Percentiles rank a stretch among this genome's conserved stretches.
Conservation (phyloP, 2,329 filamentous ascomycete species). For the Alternaria longipes region DNA sequence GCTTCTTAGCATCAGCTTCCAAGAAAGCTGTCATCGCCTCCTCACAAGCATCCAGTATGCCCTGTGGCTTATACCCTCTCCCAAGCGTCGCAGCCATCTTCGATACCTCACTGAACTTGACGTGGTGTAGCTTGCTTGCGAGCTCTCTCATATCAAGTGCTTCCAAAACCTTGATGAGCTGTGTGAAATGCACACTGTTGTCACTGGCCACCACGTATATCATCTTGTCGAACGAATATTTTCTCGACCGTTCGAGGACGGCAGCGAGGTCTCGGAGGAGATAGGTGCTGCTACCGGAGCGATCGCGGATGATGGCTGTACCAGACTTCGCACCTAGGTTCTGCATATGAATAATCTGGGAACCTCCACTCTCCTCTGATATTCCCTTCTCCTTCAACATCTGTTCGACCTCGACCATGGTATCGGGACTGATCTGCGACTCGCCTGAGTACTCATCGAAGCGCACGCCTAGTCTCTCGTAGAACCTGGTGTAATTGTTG, state of each 20-base stretch:
- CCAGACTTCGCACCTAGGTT: slow-evolving; percentile 76
- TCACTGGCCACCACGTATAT: slow-evolving; percentile 79
- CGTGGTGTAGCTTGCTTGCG: slow-evolving; percentile 73
- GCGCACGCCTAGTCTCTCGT: slow-evolving; percentile 73
- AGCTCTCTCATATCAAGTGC: slow-evolving; percentile 75
- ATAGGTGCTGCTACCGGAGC: slow-evolving; percentile 79
- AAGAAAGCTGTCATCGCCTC: slow-evolving; percentile 25
- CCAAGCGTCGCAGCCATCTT: slow-evolving; percentile 50
- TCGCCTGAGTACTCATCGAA: slow-evolving; percentile 79
- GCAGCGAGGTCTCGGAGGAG: slow-evolving; percentile 81
- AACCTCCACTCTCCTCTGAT: slow-evolving; percentile 75
- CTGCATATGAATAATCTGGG: slow-evolving; percentile 75
- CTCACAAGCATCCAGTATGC: slow-evolving; percentile 67
- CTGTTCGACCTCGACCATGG: slow-evolving; percentile 71
- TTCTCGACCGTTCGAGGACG: slow-evolving; percentile 70
- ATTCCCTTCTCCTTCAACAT: slow-evolving; percentile 71
- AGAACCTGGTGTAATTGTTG: slow-evolving; percentile 71
- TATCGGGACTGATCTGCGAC: slow-evolving; percentile 73
- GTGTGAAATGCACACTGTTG: slow-evolving; percentile 76
- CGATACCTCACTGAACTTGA: slow-evolving; percentile 78
- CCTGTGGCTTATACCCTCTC: slow-evolving; percentile 73
- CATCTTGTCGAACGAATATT: slow-evolving; percentile 76
- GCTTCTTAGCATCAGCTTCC: slow-evolving; percentile 32
- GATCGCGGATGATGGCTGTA: slow-evolving; percentile 75
- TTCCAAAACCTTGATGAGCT: slow-evolving; percentile 80